Percentiles rank a stretch among this genome's conserved stretches.
Conservation (phyloP, 2,329 filamentous ascomycete species). For the Talaromyces funiculosus region DNA sequence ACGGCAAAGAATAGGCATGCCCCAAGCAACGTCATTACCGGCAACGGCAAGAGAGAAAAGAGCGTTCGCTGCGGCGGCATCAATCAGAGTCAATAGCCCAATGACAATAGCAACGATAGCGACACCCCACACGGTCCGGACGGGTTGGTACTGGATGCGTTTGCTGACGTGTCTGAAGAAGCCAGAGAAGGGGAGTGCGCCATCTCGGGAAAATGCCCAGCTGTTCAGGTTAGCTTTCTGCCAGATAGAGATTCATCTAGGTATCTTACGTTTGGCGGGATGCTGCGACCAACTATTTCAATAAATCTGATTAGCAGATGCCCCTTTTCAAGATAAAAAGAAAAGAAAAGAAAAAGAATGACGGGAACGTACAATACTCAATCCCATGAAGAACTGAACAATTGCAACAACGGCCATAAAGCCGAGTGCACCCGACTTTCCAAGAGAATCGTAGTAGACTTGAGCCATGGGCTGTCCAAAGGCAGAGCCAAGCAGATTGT, state of each 20-base stretch:
- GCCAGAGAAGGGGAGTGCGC: constrained; percentile 54
- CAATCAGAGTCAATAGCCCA: constrained; percentile 55
- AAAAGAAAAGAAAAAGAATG: too few species aligned
- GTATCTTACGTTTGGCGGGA: constrained; percentile 46
- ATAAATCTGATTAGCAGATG: constrained; percentile 9
- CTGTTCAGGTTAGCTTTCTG: background rate
- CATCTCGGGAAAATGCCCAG: constrained; percentile 60
- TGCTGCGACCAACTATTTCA: constrained; percentile 47
- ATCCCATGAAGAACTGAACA: constrained; percentile 58
- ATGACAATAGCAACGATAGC: constrained; percentile 48
- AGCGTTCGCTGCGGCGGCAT: constrained; percentile 52
- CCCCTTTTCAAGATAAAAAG: background rate
- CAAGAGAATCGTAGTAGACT: constrained; percentile 57
- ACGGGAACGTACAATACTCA: constrained; percentile 31
- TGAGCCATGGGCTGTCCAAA: constrained; percentile 57
- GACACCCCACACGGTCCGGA: constrained; percentile 53
- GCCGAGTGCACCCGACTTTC: constrained; percentile 54
- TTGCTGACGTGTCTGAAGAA: constrained; percentile 54
- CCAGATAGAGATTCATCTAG: background rate
- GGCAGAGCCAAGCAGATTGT: constrained; percentile 42
- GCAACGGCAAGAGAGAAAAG: constrained; percentile 57
- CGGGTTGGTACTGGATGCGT: constrained; percentile 52
- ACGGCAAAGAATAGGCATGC: constrained; percentile 53
- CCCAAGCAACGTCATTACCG: constrained; percentile 58
- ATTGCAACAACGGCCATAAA: constrained; percentile 56